A percentile compares a stretch with the other conserved stretches of the same genome.
Evolutionary conservation across 257 asterid species (phyloP).

Genomic region (Coffea eugenioides): DNA sequence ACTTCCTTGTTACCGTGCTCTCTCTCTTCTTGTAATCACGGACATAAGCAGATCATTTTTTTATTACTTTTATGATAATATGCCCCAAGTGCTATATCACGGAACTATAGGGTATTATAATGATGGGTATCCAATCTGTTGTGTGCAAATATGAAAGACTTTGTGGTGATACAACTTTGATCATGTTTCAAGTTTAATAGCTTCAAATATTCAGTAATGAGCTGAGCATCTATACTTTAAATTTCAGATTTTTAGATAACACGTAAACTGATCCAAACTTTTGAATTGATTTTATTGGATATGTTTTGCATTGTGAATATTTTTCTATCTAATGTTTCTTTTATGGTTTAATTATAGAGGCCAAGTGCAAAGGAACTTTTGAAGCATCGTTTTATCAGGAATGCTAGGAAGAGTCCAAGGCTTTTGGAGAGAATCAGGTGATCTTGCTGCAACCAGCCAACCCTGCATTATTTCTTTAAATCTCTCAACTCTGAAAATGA

Average conservation of each 20-base stretch:
- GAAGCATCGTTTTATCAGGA: conserved; percentile 87
- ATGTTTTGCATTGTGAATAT: neutral
- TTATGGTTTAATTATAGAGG: conserved; percentile 48
- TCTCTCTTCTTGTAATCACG: conserved; percentile 1
- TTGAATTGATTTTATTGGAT: neutral
- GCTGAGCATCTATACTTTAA: neutral
- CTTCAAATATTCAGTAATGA: neutral
- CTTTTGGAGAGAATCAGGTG: conserved; percentile 97
- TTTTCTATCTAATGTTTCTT: conserved; percentile 10
- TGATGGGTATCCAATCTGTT: neutral
- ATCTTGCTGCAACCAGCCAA: neutral
- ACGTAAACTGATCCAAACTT: neutral
- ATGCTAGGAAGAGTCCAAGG: conserved; percentile 87
- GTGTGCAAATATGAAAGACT: neutral
- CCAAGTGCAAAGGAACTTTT: conserved; percentile 95
- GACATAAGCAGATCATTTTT: neutral
- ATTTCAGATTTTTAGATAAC: neutral
- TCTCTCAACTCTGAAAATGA: neutral
- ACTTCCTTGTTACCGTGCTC: conserved; percentile 10
- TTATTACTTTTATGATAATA: neutral
- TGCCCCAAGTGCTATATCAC: neutral
- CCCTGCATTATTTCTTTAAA: neutral
- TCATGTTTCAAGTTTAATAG: neutral
- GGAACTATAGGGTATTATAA: neutral
- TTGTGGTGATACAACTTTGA: neutral